These are phyloP conservation scores for Geotrichum citri-aurantii DNA, from an alignment of 1,139 yeast genomes.

Conservation along the genomic window DNA sequence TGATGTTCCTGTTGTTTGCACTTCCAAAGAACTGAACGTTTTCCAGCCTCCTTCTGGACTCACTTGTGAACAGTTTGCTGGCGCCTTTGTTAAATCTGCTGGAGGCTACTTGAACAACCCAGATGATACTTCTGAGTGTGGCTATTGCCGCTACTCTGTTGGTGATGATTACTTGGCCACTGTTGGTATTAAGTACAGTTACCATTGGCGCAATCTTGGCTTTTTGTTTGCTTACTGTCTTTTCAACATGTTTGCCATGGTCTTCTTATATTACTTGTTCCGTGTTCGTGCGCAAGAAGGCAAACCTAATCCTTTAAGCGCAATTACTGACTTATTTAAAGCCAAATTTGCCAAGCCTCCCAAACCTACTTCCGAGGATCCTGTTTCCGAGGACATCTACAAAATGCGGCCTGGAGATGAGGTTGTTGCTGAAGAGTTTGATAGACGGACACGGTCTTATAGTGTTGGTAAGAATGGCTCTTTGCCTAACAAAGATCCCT, in stretches of 20 bases:
- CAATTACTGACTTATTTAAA: no score
- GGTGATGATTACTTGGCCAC: conserved; percentile 50
- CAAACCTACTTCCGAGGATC: conserved; percentile 7
- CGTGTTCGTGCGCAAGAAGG: no score
- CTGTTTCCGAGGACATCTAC: conserved; percentile 2
- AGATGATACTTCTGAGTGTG: conserved; percentile 47
- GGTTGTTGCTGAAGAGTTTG: background rate
- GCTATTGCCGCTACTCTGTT: conserved; percentile 48
- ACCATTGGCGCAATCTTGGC: conserved; percentile 59
- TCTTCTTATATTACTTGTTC: conserved; percentile 63
- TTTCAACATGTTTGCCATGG: conserved; percentile 48
- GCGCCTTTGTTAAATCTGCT: conserved; percentile 35
- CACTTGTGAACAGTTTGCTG: conserved; percentile 54
- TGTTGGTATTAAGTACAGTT: conserved; percentile 42
- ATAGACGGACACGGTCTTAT: background rate
- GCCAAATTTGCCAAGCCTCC: conserved; percentile 3
- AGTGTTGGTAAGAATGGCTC: background rate
- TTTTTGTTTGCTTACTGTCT: conserved; percentile 46
- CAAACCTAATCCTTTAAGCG: no score
- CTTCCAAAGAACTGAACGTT: conserved; percentile 44
- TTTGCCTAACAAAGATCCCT: no score
- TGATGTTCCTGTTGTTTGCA: conserved; percentile 52
- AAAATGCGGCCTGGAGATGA: conserved; percentile 5
- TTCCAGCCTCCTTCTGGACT: conserved; percentile 54
- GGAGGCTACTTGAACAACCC: conserved; percentile 55